phyloP scores from a whole-genome alignment of 2,329 filamentous ascomycete species.

The Ophiognomonia clavigignenti-juglandacearum region DNA sequence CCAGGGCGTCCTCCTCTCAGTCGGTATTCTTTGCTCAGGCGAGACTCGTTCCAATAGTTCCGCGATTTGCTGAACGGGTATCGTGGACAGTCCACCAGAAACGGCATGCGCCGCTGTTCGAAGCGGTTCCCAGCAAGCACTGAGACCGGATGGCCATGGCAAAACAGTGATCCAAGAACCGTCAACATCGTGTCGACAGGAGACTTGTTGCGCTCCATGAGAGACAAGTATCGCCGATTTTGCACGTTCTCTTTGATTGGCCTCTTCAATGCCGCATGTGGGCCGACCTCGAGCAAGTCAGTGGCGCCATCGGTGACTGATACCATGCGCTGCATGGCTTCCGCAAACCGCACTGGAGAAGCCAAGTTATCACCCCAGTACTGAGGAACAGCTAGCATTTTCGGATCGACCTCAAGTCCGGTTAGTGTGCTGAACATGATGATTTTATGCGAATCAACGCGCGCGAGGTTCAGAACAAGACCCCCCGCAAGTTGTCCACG shows the following conservation, averaged over 20 bases:
- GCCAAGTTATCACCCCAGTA: conserved; percentile 29
- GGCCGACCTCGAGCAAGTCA: conserved; percentile 22
- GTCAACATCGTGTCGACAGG: conserved; percentile 20
- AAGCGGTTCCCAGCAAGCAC: conserved; percentile 21
- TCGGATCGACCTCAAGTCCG: neutral
- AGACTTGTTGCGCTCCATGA: conserved; percentile 19
- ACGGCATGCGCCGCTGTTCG: conserved; percentile 22
- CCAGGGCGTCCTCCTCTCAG: neutral
- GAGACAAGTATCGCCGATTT: conserved; percentile 17
- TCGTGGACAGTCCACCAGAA: conserved; percentile 14
- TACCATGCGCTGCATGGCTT: conserved; percentile 15
- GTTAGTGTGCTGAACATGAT: conserved; percentile 17
- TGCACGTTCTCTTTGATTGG: conserved; percentile 20
- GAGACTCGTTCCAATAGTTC: neutral
- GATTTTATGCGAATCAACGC: no score
- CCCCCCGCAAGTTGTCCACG: conserved; percentile 26
- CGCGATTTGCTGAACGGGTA: neutral
- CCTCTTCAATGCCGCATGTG: conserved; percentile 21
- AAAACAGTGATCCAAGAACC: conserved; percentile 22
- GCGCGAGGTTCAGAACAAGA: no score
- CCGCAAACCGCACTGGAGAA: conserved; percentile 24
- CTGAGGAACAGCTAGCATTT: neutral
- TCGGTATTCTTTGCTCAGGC: neutral
- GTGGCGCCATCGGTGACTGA: neutral
- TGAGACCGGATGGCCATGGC: conserved; percentile 20